These are phyloP conservation scores for Postia placenta DNA, from an alignment of 768 basidiomycete species.

Conservation along the genomic window DNA sequence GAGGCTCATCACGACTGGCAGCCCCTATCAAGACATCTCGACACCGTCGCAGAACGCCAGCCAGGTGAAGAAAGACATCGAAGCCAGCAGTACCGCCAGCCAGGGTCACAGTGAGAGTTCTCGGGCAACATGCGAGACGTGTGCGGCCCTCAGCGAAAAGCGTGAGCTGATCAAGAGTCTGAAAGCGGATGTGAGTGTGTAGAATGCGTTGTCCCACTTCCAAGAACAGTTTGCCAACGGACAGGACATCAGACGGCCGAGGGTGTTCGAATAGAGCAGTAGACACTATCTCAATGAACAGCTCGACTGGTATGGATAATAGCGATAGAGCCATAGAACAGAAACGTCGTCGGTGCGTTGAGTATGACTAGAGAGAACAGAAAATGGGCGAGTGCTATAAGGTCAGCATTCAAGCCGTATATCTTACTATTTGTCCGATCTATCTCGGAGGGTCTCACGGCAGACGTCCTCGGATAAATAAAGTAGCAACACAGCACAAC, in stretches of 20 bases:
- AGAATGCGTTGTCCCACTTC: conserved; percentile 16
- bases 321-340: conserved; percentile 8
- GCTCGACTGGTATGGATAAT: conserved; percentile 16
- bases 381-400: too few relatives aligned
- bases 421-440: too few relatives aligned
- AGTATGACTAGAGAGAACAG: too few relatives aligned
- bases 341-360: too few relatives aligned
- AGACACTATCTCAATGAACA: conserved; percentile 17
- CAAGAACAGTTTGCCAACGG: conserved; percentile 14
- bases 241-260: conserved; percentile 14
- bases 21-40: background rate
- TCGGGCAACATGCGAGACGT: conserved; percentile 19
- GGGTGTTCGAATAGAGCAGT: conserved; percentile 12
- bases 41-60: conserved; percentile 22
- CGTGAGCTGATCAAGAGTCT: conserved; percentile 18
- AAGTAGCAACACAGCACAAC: too few relatives aligned
- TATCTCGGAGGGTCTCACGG: too few relatives aligned
- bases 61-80: conserved; percentile 23
- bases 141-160: conserved; percentile 13
- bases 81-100: conserved; percentile 25
- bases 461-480: too few relatives aligned
- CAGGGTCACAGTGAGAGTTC: conserved; percentile 22
- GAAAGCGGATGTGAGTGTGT: conserved; percentile 20
- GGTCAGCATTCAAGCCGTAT: too few relatives aligned
- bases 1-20: background rate